These are phyloP conservation scores for Naganishia albida DNA, from an alignment of 1,284 basidiomycete species.

Conservation along the genomic window DNA sequence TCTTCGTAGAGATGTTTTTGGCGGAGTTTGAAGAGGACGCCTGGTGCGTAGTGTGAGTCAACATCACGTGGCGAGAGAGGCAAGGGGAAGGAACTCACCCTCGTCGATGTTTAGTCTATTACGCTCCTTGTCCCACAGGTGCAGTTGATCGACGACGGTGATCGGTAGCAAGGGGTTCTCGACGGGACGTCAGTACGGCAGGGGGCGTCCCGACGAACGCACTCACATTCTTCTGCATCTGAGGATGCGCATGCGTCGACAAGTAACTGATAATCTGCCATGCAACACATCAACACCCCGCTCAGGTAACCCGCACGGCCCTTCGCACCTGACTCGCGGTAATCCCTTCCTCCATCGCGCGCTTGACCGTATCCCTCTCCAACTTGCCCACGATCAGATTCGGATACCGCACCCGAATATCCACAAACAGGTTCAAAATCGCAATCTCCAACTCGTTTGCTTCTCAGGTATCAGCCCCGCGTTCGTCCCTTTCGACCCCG, in stretches of 20 bases:
- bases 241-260: constrained; percentile 90
- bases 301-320: too few relatives aligned
- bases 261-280: constrained; percentile 90
- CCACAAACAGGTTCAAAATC: constrained; percentile 90
- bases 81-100: constrained; percentile 58
- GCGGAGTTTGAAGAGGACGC: constrained; percentile 29
- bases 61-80: not conserved
- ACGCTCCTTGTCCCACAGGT: constrained; percentile 95
- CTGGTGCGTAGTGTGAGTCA: constrained; percentile 1
- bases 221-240: constrained; percentile 90
- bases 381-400: constrained; percentile 94
- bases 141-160: constrained; percentile 96
- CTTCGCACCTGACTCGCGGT: constrained; percentile 82
- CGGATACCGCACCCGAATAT: constrained; percentile 89
- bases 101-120: constrained; percentile 85
- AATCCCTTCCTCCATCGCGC: constrained; percentile 90
- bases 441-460: constrained; percentile 95
- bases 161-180: constrained; percentile 88
- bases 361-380: constrained; percentile 91
- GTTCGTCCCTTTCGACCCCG: not conserved
- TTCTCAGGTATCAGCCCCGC: constrained; percentile 45
- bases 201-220: not conserved
- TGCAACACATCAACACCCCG: not conserved
- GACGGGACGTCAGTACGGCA: constrained; percentile 7
- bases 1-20: constrained; percentile 33